Evolutionary conservation across 2,329 filamentous ascomycete genomes (phyloP).

Genomic region (Cadophora luteo-olivacea): DNA sequence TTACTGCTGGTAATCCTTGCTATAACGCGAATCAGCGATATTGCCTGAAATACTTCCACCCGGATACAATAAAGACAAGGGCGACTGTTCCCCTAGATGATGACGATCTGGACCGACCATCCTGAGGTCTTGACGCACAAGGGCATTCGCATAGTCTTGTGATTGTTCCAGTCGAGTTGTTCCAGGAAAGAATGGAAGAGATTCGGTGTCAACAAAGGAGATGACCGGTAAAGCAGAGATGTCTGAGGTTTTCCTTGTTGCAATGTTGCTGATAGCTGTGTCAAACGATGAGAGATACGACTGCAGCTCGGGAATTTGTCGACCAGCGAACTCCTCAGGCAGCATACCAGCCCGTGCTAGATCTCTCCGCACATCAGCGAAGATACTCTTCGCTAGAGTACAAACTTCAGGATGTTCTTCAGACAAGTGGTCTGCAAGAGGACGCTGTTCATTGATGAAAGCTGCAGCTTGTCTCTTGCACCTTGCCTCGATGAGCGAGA

Average conservation of each 20-base stretch:
- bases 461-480: conserved; percentile 41
- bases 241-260: conserved; percentile 25
- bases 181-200: conserved; percentile 12
- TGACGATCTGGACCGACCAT: background rate
- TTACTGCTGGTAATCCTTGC: conserved; percentile 24
- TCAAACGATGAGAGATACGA: conserved; percentile 40
- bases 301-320: conserved; percentile 32
- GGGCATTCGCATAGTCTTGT: conserved; percentile 15
- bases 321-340: conserved; percentile 35
- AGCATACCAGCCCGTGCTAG: conserved; percentile 39
- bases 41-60: background rate
- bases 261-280: conserved; percentile 36
- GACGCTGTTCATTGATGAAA: conserved; percentile 36
- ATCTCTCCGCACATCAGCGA: conserved; percentile 35
- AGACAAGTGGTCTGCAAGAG: conserved; percentile 31
- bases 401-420: conserved; percentile 40
- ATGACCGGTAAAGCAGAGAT: conserved; percentile 1
- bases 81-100: background rate
- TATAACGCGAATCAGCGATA: conserved; percentile 17
- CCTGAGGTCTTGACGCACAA: conserved; percentile 17
- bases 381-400: conserved; percentile 35
- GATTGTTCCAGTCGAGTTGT: background rate
- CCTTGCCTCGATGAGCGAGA: conserved; percentile 43
- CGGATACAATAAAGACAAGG: conserved; percentile 22
- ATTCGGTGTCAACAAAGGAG: conserved; percentile 15